phyloP scores from a whole-genome alignment of 23 red algal species.

The Gracilaria domingensis region DNA sequence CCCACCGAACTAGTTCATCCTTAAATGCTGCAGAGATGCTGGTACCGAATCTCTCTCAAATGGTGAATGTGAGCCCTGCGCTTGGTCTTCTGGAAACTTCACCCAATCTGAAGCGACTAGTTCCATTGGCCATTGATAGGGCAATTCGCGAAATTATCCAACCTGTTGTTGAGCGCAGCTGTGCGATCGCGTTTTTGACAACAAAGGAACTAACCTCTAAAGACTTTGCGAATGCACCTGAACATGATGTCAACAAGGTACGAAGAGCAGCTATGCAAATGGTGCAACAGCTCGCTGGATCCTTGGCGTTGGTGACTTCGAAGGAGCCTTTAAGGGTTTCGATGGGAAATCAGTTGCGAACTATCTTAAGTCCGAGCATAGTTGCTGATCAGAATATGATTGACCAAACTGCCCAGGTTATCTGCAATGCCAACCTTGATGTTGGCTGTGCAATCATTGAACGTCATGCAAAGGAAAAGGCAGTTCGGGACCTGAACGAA shows the following conservation, averaged over 20 bases:
- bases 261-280: constrained; percentile 83
- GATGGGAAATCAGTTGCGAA: constrained; percentile 86
- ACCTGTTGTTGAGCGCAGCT: constrained; percentile 93
- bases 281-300: constrained; percentile 91
- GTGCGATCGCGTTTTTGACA: constrained; percentile 87
- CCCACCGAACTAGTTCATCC: constrained; percentile 38
- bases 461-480: constrained; percentile 81
- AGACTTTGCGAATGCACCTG: constrained; percentile 83
- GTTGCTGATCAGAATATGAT: constrained; percentile 73
- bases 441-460: constrained; percentile 97
- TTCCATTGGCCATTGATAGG: constrained; percentile 89
- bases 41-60: constrained; percentile 79
- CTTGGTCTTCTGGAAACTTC: constrained; percentile 78
- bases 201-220: constrained; percentile 94
- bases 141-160: constrained; percentile 97
- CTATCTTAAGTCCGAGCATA: constrained; percentile 57
- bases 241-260: constrained; percentile 58
- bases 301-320: constrained; percentile 93
- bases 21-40: constrained; percentile 78
- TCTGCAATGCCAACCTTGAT: constrained; percentile 91
- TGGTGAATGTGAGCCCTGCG: constrained; percentile 81
- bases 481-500: constrained; percentile 80
- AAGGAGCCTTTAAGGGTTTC: constrained; percentile 95
- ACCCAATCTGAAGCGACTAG: constrained; percentile 82
- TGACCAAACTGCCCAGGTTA: constrained; percentile 93